A percentile compares a stretch with the other conserved stretches of the same genome.
These are phyloP conservation scores for Fusarium anthophilum DNA, from an alignment of 2,329 filamentous ascomycete genomes.

Conservation along the genomic window DNA sequence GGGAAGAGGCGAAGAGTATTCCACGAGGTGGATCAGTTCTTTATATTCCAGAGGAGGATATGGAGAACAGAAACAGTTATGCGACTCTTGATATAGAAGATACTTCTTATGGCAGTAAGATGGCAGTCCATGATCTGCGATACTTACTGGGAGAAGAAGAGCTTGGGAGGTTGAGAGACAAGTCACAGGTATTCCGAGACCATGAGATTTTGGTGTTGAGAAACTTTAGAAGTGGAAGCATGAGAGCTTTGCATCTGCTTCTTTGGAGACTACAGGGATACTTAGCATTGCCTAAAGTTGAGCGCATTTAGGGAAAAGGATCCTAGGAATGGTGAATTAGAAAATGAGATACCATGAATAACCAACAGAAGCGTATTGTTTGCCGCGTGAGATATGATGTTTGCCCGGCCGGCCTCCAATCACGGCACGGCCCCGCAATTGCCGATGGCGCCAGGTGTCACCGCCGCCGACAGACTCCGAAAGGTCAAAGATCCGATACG, in stretches of 20 bases:
- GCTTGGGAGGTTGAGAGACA: slow-evolving; percentile 50
- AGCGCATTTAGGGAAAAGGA: background rate
- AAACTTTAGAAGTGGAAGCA: slow-evolving; percentile 50
- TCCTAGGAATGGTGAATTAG: background rate
- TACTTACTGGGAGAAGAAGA: slow-evolving; percentile 61
- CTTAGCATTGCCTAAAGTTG: slow-evolving; percentile 41
- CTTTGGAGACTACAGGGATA: slow-evolving; percentile 70
- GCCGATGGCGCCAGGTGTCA: slow-evolving; percentile 14
- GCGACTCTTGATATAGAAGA: slow-evolving; percentile 56
- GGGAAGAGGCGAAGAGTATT: slow-evolving; percentile 55
- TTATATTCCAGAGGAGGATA: slow-evolving; percentile 47
- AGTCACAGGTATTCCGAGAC: slow-evolving; percentile 48
- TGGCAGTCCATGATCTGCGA: slow-evolving; percentile 63
- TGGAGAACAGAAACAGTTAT: slow-evolving; percentile 49
- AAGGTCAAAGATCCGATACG: background rate
- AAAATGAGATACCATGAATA: background rate
- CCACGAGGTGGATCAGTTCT: slow-evolving; percentile 57
- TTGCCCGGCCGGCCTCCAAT: slow-evolving; percentile 3
- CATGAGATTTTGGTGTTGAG: slow-evolving; percentile 56
- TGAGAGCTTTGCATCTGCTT: slow-evolving; percentile 57
- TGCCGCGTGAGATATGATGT: background rate
- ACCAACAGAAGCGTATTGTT: background rate
- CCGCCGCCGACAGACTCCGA: slow-evolving; percentile 7
- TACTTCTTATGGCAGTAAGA: slow-evolving; percentile 46
- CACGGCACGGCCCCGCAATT: slow-evolving; percentile 9